Evolutionary conservation across 2,329 filamentous ascomycete genomes (phyloP).

Genomic region (Penicillium paneum): DNA sequence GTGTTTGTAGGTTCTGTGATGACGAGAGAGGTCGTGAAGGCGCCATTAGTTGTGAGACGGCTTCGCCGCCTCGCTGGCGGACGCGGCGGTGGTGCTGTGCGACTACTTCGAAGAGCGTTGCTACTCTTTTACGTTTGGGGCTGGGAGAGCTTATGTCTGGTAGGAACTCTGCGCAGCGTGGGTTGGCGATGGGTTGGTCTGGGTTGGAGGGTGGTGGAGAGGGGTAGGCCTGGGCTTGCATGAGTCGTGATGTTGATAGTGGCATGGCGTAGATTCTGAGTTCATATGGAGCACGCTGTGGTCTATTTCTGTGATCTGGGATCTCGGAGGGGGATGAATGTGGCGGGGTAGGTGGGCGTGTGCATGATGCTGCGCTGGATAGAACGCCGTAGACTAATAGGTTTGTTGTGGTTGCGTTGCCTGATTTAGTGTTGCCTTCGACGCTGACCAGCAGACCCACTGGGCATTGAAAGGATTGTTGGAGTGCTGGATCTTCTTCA

Average conservation of each 20-base stretch:
- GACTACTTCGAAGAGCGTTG: conserved; percentile 42
- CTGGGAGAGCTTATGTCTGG: conserved; percentile 39
- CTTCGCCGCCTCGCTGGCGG: conserved; percentile 40
- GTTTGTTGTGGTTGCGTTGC: conserved; percentile 30
- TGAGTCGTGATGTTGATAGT: conserved; percentile 34
- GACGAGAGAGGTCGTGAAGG: conserved; percentile 27
- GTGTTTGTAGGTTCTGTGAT: conserved; percentile 30
- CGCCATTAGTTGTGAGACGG: conserved; percentile 42
- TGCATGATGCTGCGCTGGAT: conserved; percentile 27
- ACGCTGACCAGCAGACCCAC: conserved; percentile 38
- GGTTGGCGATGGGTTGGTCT: conserved; percentile 15
- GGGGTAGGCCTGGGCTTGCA: conserved; percentile 34
- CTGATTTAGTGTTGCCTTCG: conserved; percentile 20
- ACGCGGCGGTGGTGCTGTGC: conserved; percentile 42
- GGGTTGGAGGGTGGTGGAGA: conserved; percentile 25
- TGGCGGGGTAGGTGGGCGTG: conserved; percentile 37
- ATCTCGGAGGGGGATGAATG: conserved; percentile 31
- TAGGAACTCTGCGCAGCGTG: conserved; percentile 35
- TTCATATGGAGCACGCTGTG: conserved; percentile 23
- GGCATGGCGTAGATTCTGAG: conserved; percentile 39
- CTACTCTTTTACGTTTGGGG: conserved; percentile 44
- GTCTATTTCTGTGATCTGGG: conserved; percentile 9
- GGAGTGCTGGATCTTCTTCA: conserved; percentile 31
- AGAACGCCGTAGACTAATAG: conserved; percentile 41
- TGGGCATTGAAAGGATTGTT: conserved; percentile 37